A percentile compares a stretch with the other conserved stretches of the same genome.
phyloP scores from a whole-genome alignment of 2,329 filamentous ascomycete species.

The Cladosporium austrohemisphaericum region DNA sequence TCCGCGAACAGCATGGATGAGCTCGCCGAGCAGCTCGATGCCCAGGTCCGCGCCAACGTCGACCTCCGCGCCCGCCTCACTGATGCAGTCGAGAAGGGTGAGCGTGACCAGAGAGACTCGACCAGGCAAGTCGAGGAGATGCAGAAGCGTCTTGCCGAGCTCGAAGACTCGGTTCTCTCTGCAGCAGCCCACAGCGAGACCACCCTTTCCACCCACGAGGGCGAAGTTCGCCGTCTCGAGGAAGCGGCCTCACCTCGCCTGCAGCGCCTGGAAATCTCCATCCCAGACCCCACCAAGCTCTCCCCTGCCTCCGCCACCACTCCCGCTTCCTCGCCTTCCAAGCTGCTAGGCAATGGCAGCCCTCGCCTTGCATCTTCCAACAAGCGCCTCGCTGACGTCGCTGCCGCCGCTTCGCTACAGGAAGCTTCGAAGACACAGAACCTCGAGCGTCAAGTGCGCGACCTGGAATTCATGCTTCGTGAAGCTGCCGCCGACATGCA shows the following conservation, averaged over 20 bases:
- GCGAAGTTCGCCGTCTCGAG: slow-evolving; percentile 71
- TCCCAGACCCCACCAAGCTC: slow-evolving; percentile 45
- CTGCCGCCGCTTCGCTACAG: slow-evolving; percentile 48
- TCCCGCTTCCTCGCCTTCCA: background rate
- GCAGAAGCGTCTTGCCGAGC: slow-evolving; percentile 71
- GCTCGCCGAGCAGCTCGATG: slow-evolving; percentile 72
- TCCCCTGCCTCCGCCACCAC: slow-evolving; percentile 26
- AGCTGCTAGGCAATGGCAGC: slow-evolving; percentile 30
- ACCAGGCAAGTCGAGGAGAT: slow-evolving; percentile 78
- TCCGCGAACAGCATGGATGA: slow-evolving; percentile 76
- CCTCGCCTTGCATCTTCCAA: slow-evolving; percentile 53
- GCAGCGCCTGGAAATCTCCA: slow-evolving; percentile 53
- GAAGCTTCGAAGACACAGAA: slow-evolving; percentile 70
- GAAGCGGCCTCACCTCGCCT: slow-evolving; percentile 76
- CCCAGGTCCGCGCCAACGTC: slow-evolving; percentile 75
- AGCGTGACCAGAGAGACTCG: slow-evolving; percentile 75
- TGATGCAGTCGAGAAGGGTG: slow-evolving; percentile 76
- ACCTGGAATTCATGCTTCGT: slow-evolving; percentile 76
- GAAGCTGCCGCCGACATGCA: slow-evolving; percentile 80
- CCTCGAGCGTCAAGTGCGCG: slow-evolving; percentile 73
- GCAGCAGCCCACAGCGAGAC: slow-evolving; percentile 87
- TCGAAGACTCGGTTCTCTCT: slow-evolving; percentile 79
- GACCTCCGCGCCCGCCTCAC: slow-evolving; percentile 71
- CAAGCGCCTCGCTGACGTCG: slow-evolving; percentile 51
- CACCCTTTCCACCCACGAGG: slow-evolving; percentile 76